Conservation (phyloP, 305 asterid species). For the Fraxinus greggii region DNA sequence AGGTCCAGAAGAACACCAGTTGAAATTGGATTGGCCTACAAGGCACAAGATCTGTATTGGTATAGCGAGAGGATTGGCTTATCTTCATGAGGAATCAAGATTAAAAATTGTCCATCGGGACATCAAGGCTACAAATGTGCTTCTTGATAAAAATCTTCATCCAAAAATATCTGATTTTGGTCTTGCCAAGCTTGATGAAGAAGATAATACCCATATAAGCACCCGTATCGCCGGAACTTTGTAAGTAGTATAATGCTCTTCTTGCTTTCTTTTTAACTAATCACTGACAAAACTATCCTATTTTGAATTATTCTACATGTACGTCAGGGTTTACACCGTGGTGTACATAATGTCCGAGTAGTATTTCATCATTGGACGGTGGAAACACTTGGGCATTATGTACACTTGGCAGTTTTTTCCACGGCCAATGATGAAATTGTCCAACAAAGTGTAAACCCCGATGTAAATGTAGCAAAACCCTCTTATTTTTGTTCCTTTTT, state of each 20-base stretch:
- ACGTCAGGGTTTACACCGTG: too few relatives aligned
- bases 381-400: too few relatives aligned
- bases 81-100: slow-evolving; percentile 72
- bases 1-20: slow-evolving; percentile 59
- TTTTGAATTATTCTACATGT: too few relatives aligned
- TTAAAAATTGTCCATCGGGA: slow-evolving; percentile 72
- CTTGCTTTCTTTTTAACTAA: not conserved
- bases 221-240: slow-evolving; percentile 69
- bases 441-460: too few relatives aligned
- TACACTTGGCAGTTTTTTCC: too few relatives aligned
- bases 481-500: not conserved
- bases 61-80: slow-evolving; percentile 75
- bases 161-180: slow-evolving; percentile 77
- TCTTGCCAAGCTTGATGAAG: slow-evolving; percentile 71
- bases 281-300: not conserved
- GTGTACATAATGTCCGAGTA: too few relatives aligned
- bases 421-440: too few relatives aligned
- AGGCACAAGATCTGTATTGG: slow-evolving; percentile 62
- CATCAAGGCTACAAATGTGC: slow-evolving; percentile 62
- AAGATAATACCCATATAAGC: slow-evolving; percentile 64
- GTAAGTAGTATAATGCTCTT: slow-evolving; percentile 35
- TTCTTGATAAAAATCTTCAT: slow-evolving; percentile 51
- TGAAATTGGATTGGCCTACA: slow-evolving; percentile 63
- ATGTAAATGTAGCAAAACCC: too few relatives aligned
- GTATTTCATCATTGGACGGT: too few relatives aligned